phyloP scores from a whole-genome alignment of 2,329 filamentous ascomycete species.

The Beauveria rudraprayagi region DNA sequence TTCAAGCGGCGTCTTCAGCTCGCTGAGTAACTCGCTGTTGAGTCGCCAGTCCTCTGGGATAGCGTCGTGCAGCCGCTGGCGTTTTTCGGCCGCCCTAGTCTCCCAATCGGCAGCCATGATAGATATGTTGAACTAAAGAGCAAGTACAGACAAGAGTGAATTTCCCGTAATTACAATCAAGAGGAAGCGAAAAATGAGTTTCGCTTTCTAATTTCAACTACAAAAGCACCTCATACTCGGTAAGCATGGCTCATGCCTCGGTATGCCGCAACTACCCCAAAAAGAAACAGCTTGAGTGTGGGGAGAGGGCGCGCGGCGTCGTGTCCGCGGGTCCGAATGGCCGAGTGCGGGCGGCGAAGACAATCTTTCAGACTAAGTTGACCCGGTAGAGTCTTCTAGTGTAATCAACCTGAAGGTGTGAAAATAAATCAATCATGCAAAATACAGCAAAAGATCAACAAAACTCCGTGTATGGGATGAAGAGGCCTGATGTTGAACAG shows the following conservation, averaged over 20 bases:
- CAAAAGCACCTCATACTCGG: no score
- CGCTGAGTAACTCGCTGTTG: background rate
- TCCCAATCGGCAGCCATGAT: slow-evolving; percentile 3
- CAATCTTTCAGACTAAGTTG: background rate
- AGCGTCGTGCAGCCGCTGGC: background rate
- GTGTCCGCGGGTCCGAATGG: background rate
- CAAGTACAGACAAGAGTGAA: no score
- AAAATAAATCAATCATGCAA: background rate
- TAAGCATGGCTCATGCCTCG: no score
- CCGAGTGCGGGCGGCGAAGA: background rate
- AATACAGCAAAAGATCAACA: no score
- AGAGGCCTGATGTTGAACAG: background rate
- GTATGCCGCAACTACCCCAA: no score
- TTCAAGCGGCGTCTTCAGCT: slow-evolving; percentile 8
- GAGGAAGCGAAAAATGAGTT: no score
- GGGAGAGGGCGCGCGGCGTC: background rate
- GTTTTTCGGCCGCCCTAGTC: slow-evolving; percentile 6
- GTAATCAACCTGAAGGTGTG: no score
- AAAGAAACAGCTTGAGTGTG: background rate
- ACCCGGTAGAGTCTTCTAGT: no score
- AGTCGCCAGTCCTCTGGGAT: slow-evolving; percentile 14
- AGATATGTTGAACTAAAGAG: background rate
- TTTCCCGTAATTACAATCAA: no score
- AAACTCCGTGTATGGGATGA: background rate
- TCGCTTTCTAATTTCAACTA: no score